Percentiles rank a stretch among this genome's conserved stretches.
Evolutionary conservation across 2,329 filamentous ascomycete species (phyloP).

Genomic region (Karstenula rhodostoma): DNA sequence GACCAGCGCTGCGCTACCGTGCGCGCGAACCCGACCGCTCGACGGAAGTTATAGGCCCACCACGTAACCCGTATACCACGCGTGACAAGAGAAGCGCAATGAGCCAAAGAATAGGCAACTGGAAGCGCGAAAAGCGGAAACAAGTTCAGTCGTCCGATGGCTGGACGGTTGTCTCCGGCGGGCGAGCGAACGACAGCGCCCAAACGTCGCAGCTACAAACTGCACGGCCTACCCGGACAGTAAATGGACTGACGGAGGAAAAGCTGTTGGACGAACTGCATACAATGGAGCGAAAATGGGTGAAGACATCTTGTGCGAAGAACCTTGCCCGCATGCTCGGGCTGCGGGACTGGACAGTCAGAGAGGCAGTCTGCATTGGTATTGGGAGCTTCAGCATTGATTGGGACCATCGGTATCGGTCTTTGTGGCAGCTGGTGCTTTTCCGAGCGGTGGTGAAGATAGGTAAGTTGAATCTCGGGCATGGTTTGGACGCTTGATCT

Average conservation of each 20-base stretch:
- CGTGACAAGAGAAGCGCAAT: background rate
- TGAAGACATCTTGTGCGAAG: constrained; percentile 30
- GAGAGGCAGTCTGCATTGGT: constrained; percentile 45
- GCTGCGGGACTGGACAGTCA: constrained; percentile 24
- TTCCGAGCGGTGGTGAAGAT: constrained; percentile 37
- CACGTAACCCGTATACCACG: background rate
- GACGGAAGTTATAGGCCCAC: background rate
- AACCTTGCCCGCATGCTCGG: constrained; percentile 26
- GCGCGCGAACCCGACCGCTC: background rate
- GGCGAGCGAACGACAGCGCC: constrained; percentile 13
- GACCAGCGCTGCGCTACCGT: background rate
- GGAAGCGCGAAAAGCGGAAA: constrained; percentile 40
- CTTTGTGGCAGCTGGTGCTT: constrained; percentile 49
- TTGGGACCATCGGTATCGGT: constrained; percentile 43
- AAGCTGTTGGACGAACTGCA: constrained; percentile 34
- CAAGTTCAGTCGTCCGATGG: constrained; percentile 42
- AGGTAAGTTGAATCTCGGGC: constrained; percentile 14
- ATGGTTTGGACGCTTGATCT: background rate
- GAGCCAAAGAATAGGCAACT: constrained; percentile 10
- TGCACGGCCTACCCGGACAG: constrained; percentile 25
- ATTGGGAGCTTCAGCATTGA: constrained; percentile 48
- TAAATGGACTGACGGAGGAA: constrained; percentile 35
- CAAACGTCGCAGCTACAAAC: constrained; percentile 12
- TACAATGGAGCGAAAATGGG: constrained; percentile 35
- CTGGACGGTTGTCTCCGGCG: constrained; percentile 43